phyloP scores from a whole-genome alignment of 306 rosid species.

The Casuarina cunninghamiana region DNA sequence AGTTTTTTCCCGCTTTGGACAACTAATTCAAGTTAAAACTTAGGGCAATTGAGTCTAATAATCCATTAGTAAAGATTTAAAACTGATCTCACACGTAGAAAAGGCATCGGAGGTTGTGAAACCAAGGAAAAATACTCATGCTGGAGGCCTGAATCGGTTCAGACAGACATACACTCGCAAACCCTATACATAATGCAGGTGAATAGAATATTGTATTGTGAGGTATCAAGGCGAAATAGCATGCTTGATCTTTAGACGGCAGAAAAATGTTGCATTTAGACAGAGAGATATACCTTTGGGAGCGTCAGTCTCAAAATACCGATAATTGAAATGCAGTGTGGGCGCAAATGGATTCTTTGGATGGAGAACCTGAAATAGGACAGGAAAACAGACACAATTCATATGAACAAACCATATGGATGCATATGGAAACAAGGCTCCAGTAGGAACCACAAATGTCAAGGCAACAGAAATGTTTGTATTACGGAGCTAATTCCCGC shows the following conservation, averaged over 20 bases:
- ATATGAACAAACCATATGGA: neutral
- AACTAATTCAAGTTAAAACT: neutral
- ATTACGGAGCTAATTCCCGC: conserved; percentile 96
- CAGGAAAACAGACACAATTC: neutral
- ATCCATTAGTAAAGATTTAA: neutral
- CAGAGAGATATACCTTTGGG: conserved; percentile 52
- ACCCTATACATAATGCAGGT: neutral
- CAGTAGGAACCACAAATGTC: neutral
- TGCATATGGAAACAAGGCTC: neutral
- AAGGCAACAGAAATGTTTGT: neutral
- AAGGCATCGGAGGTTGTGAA: neutral
- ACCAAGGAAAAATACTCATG: neutral
- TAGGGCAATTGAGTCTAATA: neutral
- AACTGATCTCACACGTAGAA: neutral
- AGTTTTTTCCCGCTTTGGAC: neutral
- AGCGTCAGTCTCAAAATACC: conserved; percentile 95
- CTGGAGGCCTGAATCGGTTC: neutral
- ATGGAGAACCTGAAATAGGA: conserved; percentile 71
- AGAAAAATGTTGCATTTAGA: neutral
- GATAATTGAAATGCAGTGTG: conserved; percentile 89
- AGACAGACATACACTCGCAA: neutral
- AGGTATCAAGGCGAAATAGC: neutral
- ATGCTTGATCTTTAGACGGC: neutral
- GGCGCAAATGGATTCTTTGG: conserved; percentile 99
- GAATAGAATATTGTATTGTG: neutral